A percentile compares a stretch with the other conserved stretches of the same genome.
Conservation (phyloP, 2,329 filamentous ascomycete species). For the Paecilomyces sp. region DNA sequence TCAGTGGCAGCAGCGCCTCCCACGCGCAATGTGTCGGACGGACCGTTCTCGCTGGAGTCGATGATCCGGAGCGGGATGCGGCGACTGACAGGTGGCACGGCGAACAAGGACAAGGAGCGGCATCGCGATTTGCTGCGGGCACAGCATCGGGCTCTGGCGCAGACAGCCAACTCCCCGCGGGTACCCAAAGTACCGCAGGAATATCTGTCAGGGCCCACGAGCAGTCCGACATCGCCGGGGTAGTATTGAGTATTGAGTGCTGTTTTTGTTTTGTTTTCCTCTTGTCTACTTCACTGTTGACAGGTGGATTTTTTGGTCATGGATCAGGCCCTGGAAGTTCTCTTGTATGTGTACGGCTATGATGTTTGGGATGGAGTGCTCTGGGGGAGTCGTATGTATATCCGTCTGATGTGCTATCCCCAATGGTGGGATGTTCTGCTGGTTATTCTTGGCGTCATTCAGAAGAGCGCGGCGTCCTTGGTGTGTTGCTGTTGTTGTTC, state of each 20-base stretch:
- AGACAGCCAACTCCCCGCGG: conserved; percentile 33
- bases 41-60: conserved; percentile 37
- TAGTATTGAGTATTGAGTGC: conserved; percentile 3
- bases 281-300: neutral
- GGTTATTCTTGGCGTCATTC: too few relatives aligned
- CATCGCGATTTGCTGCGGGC: conserved; percentile 37
- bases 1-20: conserved; percentile 14
- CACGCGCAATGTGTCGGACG: conserved; percentile 29
- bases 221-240: conserved; percentile 28
- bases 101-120: conserved; percentile 35
- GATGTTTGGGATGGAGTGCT: neutral
- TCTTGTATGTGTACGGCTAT: neutral
- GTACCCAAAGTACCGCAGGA: conserved; percentile 43
- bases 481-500: too few relatives aligned
- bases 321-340: neutral
- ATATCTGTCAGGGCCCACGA: conserved; percentile 33
- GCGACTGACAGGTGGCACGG: conserved; percentile 38
- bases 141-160: conserved; percentile 33
- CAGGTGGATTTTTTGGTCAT: neutral
- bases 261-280: neutral
- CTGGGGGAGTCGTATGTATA: neutral
- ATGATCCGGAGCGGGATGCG: conserved; percentile 42
- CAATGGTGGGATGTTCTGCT: too few relatives aligned
- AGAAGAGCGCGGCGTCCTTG: too few relatives aligned
- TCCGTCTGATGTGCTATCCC: too few relatives aligned